Evolutionary conservation across 441 rosid species (phyloP).

Genomic region (Omphalea diandra): DNA sequence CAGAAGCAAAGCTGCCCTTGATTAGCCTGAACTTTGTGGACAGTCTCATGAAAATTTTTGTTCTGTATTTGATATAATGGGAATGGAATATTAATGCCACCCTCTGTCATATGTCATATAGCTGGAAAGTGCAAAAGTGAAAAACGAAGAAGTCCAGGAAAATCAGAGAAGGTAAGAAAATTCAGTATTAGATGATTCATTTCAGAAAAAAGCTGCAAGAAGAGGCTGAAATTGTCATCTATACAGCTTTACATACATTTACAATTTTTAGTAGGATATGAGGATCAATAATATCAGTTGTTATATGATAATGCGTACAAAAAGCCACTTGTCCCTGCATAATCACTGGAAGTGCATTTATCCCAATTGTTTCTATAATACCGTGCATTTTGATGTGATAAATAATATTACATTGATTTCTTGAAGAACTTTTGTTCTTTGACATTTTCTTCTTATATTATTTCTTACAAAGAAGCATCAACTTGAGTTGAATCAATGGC

Average conservation of each 20-base stretch:
- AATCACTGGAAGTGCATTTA: not conserved
- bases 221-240: not conserved
- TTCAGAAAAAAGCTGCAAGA: not conserved
- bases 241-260: not conserved
- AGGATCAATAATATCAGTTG: not conserved
- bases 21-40: constrained; percentile 32
- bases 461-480: too few species aligned
- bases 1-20: constrained; percentile 67
- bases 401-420: too few species aligned
- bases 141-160: constrained; percentile 6
- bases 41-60: constrained; percentile 7
- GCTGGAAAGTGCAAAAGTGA: constrained; percentile 17
- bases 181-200: not conserved
- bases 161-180: not conserved
- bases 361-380: constrained; percentile 18
- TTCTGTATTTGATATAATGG: constrained; percentile 1
- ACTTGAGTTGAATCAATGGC: too few species aligned
- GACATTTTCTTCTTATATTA: too few species aligned
- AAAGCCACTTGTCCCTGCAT: constrained; percentile 3
- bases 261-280: constrained; percentile 6
- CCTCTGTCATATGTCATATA: not conserved
- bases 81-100: constrained; percentile 16
- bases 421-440: not conserved
- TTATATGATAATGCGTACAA: constrained; percentile 1
- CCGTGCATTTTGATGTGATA: too few species aligned